Percentiles rank a stretch among this genome's conserved stretches.
Conservation (phyloP, 2,329 filamentous ascomycete genomes). For the Amesomyces nigricolor region DNA sequence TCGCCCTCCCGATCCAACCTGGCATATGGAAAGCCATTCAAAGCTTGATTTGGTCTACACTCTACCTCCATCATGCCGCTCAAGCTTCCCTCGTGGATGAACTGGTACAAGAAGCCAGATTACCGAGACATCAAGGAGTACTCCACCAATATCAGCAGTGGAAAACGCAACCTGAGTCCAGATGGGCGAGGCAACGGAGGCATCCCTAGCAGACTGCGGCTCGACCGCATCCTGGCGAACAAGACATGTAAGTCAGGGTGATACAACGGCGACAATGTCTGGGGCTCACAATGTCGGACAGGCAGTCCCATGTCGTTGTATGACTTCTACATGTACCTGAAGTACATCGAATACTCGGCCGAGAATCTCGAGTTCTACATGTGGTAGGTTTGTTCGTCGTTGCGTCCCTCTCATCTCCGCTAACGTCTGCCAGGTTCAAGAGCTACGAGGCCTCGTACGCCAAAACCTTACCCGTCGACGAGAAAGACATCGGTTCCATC, state of each 20-base stretch:
- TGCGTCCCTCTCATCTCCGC: neutral
- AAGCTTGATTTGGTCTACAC: neutral
- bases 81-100: conserved; percentile 33
- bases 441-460: conserved; percentile 37
- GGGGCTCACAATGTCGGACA: conserved; percentile 19
- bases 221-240: conserved; percentile 44
- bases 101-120: conserved; percentile 46
- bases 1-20: too few species aligned
- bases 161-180: conserved; percentile 34
- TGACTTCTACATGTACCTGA: conserved; percentile 48
- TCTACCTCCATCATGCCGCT: conserved; percentile 23
- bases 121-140: conserved; percentile 45
- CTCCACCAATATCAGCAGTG: conserved; percentile 33
- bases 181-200: conserved; percentile 32
- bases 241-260: conserved; percentile 36
- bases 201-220: conserved; percentile 36
- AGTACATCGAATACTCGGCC: conserved; percentile 44
- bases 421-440: conserved; percentile 34
- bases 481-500: conserved; percentile 28
- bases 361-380: conserved; percentile 48
- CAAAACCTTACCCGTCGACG: conserved; percentile 20
- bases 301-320: conserved; percentile 45
- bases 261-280: neutral
- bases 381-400: conserved; percentile 33
- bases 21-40: neutral